Conservation (phyloP, 805 yeast genomes). For the Candida boidinii region DNA sequence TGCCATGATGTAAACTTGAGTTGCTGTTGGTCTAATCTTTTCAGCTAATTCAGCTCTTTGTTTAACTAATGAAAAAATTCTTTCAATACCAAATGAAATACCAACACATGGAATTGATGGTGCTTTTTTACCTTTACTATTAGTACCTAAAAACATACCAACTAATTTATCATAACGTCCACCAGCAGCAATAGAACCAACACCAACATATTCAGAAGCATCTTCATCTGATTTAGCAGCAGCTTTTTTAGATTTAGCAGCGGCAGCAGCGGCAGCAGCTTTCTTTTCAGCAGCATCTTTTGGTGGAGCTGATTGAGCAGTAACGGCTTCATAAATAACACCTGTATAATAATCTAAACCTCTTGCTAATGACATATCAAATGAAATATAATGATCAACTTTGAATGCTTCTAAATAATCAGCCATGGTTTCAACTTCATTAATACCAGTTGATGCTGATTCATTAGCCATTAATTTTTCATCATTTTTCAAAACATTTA, state of each 20-base stretch:
- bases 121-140: conserved; percentile 60
- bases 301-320: conserved; percentile 95
- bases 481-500: conserved; percentile 47
- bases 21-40: conserved; percentile 70
- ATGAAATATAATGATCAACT: conserved; percentile 59
- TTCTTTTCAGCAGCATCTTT: conserved; percentile 62
- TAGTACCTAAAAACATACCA: conserved; percentile 86
- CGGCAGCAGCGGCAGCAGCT: conserved; percentile 25
- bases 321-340: conserved; percentile 92
- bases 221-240: conserved; percentile 57
- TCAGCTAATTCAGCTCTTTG: conserved; percentile 59
- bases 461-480: conserved; percentile 53
- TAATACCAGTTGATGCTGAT: conserved; percentile 72
- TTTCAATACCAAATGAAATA: conserved; percentile 93
- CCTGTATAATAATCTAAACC: conserved; percentile 98
- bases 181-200: conserved; percentile 98
- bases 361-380: conserved; percentile 92
- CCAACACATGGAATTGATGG: conserved; percentile 94
- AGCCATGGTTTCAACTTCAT: conserved; percentile 68
- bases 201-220: conserved; percentile 95
- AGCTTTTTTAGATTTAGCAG: conserved; percentile 15
- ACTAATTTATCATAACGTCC: conserved; percentile 96
- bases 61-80: conserved; percentile 83
- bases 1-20: conserved; percentile 95
- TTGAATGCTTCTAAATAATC: conserved; percentile 78